phyloP scores from a whole-genome alignment of 768 basidiomycete genomes.

The Krasilnikovozyma curviuscula region DNA sequence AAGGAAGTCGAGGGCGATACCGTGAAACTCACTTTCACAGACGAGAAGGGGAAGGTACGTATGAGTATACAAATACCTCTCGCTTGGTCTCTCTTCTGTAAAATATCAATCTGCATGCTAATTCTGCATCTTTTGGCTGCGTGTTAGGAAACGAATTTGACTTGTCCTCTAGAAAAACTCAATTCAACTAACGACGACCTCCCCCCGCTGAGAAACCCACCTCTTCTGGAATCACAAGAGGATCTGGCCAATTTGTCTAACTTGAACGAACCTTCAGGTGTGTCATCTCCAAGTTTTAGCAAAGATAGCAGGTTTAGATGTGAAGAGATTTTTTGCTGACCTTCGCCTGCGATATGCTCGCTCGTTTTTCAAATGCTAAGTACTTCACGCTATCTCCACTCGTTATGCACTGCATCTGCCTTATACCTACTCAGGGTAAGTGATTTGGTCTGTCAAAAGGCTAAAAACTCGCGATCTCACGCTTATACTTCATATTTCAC shows the following conservation, averaged over 20 bases:
- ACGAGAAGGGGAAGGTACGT: conserved; percentile 76
- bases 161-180: neutral
- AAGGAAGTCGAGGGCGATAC: conserved; percentile 37
- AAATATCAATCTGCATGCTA: neutral
- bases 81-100: neutral
- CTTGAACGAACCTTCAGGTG: conserved; percentile 92
- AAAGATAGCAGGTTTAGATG: neutral
- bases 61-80: neutral
- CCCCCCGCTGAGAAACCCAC: conserved; percentile 90
- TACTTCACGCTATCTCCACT: conserved; percentile 10
- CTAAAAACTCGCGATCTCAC: neutral
- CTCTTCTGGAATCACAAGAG: conserved; percentile 85
- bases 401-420: conserved; percentile 76
- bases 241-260: conserved; percentile 95
- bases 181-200: conserved; percentile 31
- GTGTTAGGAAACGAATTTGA: neutral
- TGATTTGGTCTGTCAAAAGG: neutral
- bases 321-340: neutral
- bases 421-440: conserved; percentile 78
- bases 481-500: neutral
- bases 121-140: neutral
- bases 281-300: conserved; percentile 10
- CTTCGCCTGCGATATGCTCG: neutral
- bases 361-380: too few relatives aligned
- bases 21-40: conserved; percentile 65